Evolutionary conservation across 495 filamentous ascomycete species (phyloP).

Genomic region (Trypethelium eluteriae): DNA sequence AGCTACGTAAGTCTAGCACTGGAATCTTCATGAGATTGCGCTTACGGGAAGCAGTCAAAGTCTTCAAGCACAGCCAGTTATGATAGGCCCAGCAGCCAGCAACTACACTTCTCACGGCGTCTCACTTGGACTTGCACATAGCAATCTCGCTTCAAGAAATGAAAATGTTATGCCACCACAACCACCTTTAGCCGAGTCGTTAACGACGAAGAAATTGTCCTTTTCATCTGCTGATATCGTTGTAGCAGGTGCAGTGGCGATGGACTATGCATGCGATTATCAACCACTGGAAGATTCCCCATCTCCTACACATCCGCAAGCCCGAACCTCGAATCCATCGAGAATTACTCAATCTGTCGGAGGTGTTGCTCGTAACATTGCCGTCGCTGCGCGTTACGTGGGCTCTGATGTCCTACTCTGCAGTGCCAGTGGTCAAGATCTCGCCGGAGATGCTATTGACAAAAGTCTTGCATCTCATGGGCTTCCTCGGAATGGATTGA

Average conservation of each 20-base stretch:
- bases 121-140: slow-evolving; percentile 8
- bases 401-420: slow-evolving; percentile 57
- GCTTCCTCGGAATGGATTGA: slow-evolving; percentile 57
- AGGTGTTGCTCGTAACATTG: slow-evolving; percentile 92
- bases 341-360: slow-evolving; percentile 72
- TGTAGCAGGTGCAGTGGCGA: slow-evolving; percentile 80
- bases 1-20: slow-evolving; percentile 14
- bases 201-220: background rate
- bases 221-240: slow-evolving; percentile 52
- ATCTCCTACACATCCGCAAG: slow-evolving; percentile 42
- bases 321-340: slow-evolving; percentile 82
- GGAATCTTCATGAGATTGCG: slow-evolving; percentile 15
- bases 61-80: background rate
- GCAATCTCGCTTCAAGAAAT: background rate
- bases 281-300: slow-evolving; percentile 36
- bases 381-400: slow-evolving; percentile 62
- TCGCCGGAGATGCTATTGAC: slow-evolving; percentile 64
- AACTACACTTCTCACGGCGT: slow-evolving; percentile 16
- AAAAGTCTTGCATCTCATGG: slow-evolving; percentile 52
- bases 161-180: background rate
- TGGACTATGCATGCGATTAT: slow-evolving; percentile 82
- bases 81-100: slow-evolving; percentile 13
- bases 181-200: background rate
- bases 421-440: slow-evolving; percentile 68
- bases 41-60: slow-evolving; percentile 10